Evolutionary conservation across 1,284 basidiomycete genomes (phyloP).

Genomic region (Cutaneotrichosporon cavernicola): DNA sequence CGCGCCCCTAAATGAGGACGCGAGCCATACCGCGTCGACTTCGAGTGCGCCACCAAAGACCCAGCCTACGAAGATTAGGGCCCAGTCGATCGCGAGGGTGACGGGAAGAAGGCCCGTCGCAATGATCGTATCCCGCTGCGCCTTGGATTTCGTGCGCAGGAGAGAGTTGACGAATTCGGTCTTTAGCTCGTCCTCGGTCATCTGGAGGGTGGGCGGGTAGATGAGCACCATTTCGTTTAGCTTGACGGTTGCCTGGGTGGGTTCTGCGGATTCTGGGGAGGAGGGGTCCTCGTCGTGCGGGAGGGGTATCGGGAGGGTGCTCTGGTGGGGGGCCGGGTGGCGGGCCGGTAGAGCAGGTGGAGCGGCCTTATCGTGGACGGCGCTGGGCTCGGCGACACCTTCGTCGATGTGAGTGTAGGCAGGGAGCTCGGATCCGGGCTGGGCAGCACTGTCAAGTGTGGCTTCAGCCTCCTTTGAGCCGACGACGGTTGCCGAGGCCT

Average conservation of each 20-base stretch:
- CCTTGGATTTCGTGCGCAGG: slow-evolving; percentile 27
- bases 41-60: slow-evolving; percentile 28
- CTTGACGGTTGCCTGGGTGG: slow-evolving; percentile 14
- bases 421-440: neutral
- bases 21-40: slow-evolving; percentile 28
- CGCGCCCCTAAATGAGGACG: slow-evolving; percentile 23
- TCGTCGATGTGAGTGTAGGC: neutral
- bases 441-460: neutral
- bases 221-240: slow-evolving; percentile 29
- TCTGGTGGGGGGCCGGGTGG: neutral
- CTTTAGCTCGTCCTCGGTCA: slow-evolving; percentile 21
- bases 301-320: neutral
- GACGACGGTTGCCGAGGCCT: neutral
- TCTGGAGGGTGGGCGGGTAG: slow-evolving; percentile 22
- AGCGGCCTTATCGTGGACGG: neutral
- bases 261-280: slow-evolving; percentile 3
- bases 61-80: slow-evolving; percentile 28
- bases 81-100: slow-evolving; percentile 23
- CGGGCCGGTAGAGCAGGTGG: neutral
- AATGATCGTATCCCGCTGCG: slow-evolving; percentile 30
- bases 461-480: slow-evolving; percentile 1
- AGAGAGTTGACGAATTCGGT: slow-evolving; percentile 27
- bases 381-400: neutral
- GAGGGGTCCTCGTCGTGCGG: slow-evolving; percentile 4
- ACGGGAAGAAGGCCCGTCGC: slow-evolving; percentile 18